Percentiles rank a stretch among this genome's conserved stretches.
phyloP scores from a whole-genome alignment of 306 rosid species.

The Vigna radiata region DNA sequence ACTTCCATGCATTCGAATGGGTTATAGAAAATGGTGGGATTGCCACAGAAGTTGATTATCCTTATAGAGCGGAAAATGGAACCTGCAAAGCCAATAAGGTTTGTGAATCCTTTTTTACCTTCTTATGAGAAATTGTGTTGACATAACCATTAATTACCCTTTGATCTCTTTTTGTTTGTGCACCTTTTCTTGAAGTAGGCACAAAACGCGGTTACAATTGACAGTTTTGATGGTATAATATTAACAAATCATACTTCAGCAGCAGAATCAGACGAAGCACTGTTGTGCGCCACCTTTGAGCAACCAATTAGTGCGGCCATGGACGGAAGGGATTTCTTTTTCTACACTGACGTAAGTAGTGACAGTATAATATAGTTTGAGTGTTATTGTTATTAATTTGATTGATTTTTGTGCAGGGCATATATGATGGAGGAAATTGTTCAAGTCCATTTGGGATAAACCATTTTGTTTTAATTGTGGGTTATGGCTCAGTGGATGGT shows the following conservation, averaged over 20 bases:
- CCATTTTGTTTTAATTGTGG: conserved; percentile 55
- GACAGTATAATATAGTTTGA: neutral
- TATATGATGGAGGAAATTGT: conserved; percentile 19
- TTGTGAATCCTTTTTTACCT: neutral
- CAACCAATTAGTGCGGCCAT: conserved; percentile 56
- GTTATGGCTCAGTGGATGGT: conserved; percentile 54
- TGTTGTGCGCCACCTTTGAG: conserved; percentile 34
- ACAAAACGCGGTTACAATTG: neutral
- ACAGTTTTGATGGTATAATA: neutral
- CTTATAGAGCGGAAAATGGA: neutral
- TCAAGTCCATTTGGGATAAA: conserved; percentile 33
- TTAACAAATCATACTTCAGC: neutral
- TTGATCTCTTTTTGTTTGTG: conserved; percentile 1
- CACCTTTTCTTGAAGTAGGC: neutral
- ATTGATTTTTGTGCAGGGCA: conserved; percentile 10
- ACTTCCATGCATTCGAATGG: neutral
- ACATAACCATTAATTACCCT: neutral
- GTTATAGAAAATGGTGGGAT: conserved; percentile 19
- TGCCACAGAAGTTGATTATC: conserved; percentile 1
- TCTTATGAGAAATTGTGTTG: neutral
- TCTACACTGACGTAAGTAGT: conserved; percentile 16
- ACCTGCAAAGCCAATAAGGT: neutral
- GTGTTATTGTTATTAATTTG: too few species aligned
- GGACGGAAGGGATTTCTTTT: conserved; percentile 33
- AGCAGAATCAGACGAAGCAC: neutral